phyloP scores from a whole-genome alignment of 2,329 filamentous ascomycete species.

The Tolypocladium ovalisporum region DNA sequence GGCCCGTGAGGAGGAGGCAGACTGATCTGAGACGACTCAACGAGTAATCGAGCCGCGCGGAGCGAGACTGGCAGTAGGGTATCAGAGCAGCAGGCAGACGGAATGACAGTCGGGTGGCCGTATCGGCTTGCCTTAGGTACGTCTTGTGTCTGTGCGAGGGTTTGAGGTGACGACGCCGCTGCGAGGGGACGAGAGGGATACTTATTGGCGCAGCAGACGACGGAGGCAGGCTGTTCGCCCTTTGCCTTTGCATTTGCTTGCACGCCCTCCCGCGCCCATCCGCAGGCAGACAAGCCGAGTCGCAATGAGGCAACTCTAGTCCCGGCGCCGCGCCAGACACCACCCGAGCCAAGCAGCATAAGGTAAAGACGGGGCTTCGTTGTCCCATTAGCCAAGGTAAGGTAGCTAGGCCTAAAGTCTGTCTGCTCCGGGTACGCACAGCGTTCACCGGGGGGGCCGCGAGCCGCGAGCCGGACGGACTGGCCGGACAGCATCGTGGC shows the following conservation, averaged over 20 bases:
- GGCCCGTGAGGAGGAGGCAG: neutral
- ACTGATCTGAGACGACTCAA: too few species aligned
- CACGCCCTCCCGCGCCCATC: neutral
- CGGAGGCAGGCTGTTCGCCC: too few species aligned
- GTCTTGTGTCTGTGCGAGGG: neutral
- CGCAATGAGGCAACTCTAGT: neutral
- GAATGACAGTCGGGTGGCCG: neutral
- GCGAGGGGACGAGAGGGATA: neutral
- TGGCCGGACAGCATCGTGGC: neutral
- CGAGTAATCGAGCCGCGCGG: neutral
- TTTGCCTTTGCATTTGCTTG: neutral
- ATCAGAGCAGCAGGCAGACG: neutral
- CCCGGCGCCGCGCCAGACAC: too few species aligned
- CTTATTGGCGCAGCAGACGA: neutral
- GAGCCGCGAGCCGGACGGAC: neutral
- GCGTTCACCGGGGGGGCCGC: neutral
- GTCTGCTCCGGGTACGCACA: too few species aligned
- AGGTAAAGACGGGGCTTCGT: too few species aligned
- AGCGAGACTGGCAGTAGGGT: too few species aligned
- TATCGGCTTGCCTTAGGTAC: too few species aligned
- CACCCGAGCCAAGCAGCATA: too few species aligned
- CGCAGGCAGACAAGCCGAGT: neutral
- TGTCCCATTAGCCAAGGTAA: too few species aligned
- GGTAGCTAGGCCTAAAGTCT: too few species aligned
- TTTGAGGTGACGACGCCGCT: neutral